These are phyloP conservation scores for Gloeophyllum trabeum DNA, from an alignment of 768 basidiomycete species.

Conservation along the genomic window DNA sequence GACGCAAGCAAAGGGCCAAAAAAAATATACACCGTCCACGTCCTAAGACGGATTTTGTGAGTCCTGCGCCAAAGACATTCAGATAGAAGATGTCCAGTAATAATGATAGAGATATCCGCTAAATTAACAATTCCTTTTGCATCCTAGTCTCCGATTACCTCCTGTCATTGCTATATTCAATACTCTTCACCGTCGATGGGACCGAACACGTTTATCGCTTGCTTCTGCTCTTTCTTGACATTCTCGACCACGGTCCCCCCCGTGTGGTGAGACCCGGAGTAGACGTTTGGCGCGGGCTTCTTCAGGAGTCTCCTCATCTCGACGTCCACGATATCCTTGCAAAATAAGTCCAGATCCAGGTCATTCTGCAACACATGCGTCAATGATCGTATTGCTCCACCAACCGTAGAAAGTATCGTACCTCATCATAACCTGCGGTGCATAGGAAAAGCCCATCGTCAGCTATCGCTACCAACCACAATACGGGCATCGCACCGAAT, in stretches of 20 bases:
- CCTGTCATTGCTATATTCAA: too few relatives aligned
- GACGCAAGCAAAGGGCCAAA: too few relatives aligned
- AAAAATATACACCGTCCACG: too few relatives aligned
- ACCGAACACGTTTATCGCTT: not conserved
- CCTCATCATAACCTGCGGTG: conserved; percentile 45
- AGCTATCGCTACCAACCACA: not conserved
- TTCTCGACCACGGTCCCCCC: not conserved
- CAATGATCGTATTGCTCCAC: not conserved
- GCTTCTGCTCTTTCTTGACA: not conserved
- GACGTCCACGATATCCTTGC: conserved; percentile 39
- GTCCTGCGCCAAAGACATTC: too few relatives aligned
- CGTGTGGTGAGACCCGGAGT: conserved; percentile 20
- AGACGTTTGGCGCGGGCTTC: conserved; percentile 40
- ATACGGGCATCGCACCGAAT: conserved; percentile 30
- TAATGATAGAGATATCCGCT: too few relatives aligned
- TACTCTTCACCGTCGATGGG: not conserved
- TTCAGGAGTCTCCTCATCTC: conserved; percentile 43
- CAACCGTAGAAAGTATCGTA: conserved; percentile 14
- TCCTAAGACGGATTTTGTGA: too few relatives aligned
- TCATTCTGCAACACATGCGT: conserved; percentile 37
- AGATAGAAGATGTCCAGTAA: too few relatives aligned
- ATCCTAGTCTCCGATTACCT: too few relatives aligned
- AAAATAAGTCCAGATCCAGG: conserved; percentile 57
- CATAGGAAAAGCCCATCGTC: not conserved
- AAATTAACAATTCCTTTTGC: too few relatives aligned